Conservation (phyloP, 495 filamentous ascomycete genomes). For the Letharia columbiana region DNA sequence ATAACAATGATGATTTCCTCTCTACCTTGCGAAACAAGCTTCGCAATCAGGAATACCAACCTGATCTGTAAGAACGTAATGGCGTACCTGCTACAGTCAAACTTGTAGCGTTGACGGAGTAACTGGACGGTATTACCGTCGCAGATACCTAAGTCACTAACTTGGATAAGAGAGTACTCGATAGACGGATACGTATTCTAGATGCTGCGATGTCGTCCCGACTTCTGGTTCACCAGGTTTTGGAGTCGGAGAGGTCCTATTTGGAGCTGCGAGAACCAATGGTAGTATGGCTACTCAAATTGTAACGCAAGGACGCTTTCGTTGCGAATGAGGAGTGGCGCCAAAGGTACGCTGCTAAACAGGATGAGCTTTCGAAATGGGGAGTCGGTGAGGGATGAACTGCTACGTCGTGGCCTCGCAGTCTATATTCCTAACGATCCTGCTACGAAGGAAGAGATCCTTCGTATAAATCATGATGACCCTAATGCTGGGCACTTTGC, state of each 20-base stretch:
- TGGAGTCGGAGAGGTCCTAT: background rate
- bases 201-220: background rate
- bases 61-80: background rate
- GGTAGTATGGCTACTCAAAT: background rate
- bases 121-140: background rate
- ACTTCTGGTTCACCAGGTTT: background rate
- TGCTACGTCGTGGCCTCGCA: background rate
- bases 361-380: background rate
- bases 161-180: too few relatives aligned
- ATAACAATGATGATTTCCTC: too few relatives aligned
- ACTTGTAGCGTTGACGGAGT: background rate
- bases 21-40: too few relatives aligned
- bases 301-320: background rate
- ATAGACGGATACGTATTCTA: background rate
- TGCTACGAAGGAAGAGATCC: too few relatives aligned
- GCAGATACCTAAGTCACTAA: background rate
- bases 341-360: background rate
- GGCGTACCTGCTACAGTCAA: background rate
- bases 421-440: background rate
- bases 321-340: too few relatives aligned
- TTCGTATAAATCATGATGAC: background rate
- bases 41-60: background rate
- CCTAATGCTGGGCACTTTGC: background rate
- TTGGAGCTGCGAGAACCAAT: background rate
- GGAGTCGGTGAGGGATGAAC: background rate